These are phyloP conservation scores for Kazachstania bromeliacearum DNA, from an alignment of 805 yeast species.

Conservation along the genomic window DNA sequence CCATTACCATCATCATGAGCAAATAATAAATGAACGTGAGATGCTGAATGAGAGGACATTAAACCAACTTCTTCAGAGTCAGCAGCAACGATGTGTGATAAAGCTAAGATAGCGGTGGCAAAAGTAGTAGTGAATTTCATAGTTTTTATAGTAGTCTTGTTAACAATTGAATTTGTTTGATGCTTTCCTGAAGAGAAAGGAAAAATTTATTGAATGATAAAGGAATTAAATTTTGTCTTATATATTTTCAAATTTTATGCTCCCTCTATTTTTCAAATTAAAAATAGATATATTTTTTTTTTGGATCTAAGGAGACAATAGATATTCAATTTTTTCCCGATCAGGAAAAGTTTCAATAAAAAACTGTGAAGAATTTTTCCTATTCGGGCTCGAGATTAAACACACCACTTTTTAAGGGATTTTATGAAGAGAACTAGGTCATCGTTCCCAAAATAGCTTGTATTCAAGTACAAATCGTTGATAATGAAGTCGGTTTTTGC, in stretches of 20 bases:
- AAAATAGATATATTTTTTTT: neutral
- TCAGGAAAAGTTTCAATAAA: no score
- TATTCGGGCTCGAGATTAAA: no score
- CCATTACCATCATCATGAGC: conserved; percentile 11
- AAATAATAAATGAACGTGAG: conserved; percentile 7
- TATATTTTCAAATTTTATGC: neutral
- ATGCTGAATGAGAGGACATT: conserved; percentile 30
- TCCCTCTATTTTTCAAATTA: neutral
- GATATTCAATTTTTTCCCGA: no score
- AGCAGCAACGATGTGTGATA: conserved; percentile 21
- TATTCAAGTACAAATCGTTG: no score
- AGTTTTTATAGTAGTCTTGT: neutral
- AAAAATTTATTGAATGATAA: neutral
- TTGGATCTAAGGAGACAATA: no score
- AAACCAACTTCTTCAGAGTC: conserved; percentile 33
- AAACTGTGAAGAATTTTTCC: no score
- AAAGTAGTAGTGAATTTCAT: conserved; percentile 11
- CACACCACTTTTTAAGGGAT: no score
- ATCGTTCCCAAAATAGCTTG: no score
- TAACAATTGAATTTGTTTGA: neutral
- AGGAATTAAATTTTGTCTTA: neutral
- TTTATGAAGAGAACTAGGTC: no score
- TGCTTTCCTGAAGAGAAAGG: neutral
- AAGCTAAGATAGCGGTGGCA: conserved; percentile 16
- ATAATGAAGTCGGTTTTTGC: no score